Evolutionary conservation across 352 stramenopile genomes (phyloP).

Genomic region (Peronosclerospora sorghi): DNA sequence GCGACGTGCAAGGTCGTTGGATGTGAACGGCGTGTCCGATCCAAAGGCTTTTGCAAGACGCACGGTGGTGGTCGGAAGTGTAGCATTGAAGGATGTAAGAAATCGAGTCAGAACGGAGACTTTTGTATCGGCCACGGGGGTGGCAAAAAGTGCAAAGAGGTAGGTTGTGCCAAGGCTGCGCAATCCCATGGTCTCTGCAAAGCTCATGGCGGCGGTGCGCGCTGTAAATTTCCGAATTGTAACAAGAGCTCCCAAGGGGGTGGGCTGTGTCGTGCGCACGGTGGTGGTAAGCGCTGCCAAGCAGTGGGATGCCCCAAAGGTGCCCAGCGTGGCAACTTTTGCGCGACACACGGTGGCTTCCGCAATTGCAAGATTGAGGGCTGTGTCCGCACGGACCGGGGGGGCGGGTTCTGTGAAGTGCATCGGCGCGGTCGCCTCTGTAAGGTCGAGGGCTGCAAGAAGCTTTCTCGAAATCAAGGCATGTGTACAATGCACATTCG

Average conservation of each 20-base stretch:
- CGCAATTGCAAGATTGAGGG: slow-evolving; percentile 81
- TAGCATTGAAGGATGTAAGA: slow-evolving; percentile 78
- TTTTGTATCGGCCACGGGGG: slow-evolving; percentile 83
- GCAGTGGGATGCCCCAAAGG: slow-evolving; percentile 65
- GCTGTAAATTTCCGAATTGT: slow-evolving; percentile 75
- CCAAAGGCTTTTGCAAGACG: slow-evolving; percentile 81
- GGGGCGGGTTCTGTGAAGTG: slow-evolving; percentile 77
- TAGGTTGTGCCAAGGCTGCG: slow-evolving; percentile 69
- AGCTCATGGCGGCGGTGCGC: slow-evolving; percentile 68
- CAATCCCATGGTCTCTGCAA: slow-evolving; percentile 82
- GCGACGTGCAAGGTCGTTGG: slow-evolving; percentile 48
- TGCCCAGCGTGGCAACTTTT: slow-evolving; percentile 77
- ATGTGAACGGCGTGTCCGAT: slow-evolving; percentile 55
- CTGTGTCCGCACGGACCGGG: slow-evolving; percentile 73
- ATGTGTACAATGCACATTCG: slow-evolving; percentile 87
- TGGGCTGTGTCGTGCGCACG: slow-evolving; percentile 64
- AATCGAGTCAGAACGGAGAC: slow-evolving; percentile 79
- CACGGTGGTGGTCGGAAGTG: slow-evolving; percentile 75
- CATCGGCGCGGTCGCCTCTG: slow-evolving; percentile 71
- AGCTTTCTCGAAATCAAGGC: slow-evolving; percentile 77
- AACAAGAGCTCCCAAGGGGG: slow-evolving; percentile 77
- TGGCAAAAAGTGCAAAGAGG: slow-evolving; percentile 81
- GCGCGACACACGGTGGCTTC: slow-evolving; percentile 73
- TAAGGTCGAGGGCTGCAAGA: slow-evolving; percentile 82
- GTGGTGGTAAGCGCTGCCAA: slow-evolving; percentile 72